These are phyloP conservation scores for Rhododendron kiyosumense DNA, from an alignment of 148 eudicot genomes.

Conservation along the genomic window DNA sequence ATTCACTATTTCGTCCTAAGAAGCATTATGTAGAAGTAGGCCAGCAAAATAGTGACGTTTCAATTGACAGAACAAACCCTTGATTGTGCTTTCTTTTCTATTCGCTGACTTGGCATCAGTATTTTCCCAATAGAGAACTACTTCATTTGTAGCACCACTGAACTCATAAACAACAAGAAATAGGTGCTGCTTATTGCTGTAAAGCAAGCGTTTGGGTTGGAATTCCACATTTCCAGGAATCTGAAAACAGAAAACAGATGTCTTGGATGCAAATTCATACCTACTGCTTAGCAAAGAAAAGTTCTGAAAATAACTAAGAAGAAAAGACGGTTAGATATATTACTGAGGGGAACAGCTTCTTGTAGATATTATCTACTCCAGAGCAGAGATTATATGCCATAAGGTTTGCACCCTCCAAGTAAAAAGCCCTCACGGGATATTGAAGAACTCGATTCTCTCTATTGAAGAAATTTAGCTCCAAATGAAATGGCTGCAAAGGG, in stretches of 20 bases:
- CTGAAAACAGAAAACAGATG: constrained; percentile 42
- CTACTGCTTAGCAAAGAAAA: background rate
- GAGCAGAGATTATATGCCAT: constrained; percentile 81
- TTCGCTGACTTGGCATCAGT: constrained; percentile 62
- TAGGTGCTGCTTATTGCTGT: constrained; percentile 84
- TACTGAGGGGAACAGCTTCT: constrained; percentile 85
- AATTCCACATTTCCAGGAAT: constrained; percentile 73
- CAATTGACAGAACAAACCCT: constrained; percentile 42
- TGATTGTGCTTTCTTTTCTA: constrained; percentile 66
- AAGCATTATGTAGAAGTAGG: background rate
- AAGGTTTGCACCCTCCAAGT: constrained; percentile 76
- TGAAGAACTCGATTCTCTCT: constrained; percentile 84
- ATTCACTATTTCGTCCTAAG: background rate
- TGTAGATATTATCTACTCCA: constrained; percentile 81
- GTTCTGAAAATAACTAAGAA: background rate
- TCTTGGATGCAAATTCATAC: constrained; percentile 9
- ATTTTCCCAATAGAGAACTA: constrained; percentile 86
- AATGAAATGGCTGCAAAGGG: constrained; percentile 69
- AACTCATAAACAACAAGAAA: constrained; percentile 85
- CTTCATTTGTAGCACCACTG: constrained; percentile 65
- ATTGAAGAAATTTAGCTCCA: constrained; percentile 92
- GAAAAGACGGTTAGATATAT: background rate
- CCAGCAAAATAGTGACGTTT: constrained; percentile 3
- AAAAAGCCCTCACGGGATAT: constrained; percentile 92
- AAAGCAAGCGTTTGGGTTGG: constrained; percentile 54